A percentile compares a stretch with the other conserved stretches of the same genome.
Conservation (phyloP, 306 rosid genomes). For the Biancaea sappan region DNA sequence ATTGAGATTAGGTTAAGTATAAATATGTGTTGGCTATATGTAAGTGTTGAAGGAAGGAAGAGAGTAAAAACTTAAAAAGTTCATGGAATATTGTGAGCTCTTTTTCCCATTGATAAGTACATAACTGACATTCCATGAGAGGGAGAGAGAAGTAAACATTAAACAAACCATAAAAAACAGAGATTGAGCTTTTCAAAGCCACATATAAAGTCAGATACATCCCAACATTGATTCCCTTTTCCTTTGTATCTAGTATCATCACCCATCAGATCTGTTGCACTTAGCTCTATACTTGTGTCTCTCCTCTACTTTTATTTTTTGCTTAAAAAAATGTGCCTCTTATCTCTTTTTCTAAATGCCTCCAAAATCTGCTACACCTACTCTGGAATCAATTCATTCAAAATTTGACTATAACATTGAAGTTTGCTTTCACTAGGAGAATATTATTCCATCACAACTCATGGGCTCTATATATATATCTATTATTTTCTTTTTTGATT, state of each 20-base stretch:
- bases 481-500: conserved; percentile 50
- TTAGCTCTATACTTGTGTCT: conserved; percentile 42
- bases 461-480: conserved; percentile 39
- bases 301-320: conserved; percentile 38
- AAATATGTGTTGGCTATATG: conserved; percentile 38
- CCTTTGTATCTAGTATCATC: conserved; percentile 56
- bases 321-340: conserved; percentile 20
- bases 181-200: conserved; percentile 50
- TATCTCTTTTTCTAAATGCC: conserved; percentile 41
- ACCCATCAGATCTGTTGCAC: conserved; percentile 50
- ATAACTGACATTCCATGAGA: conserved; percentile 64
- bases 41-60: conserved; percentile 41
- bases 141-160: conserved; percentile 46
- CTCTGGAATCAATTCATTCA: conserved; percentile 66
- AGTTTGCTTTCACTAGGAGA: conserved; percentile 32
- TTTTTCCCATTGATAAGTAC: conserved; percentile 54
- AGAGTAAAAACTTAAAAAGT: conserved; percentile 43
- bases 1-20: conserved; percentile 21
- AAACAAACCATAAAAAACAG: conserved; percentile 37
- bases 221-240: conserved; percentile 89
- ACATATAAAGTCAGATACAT: conserved; percentile 64
- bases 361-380: conserved; percentile 82
- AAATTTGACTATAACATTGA: conserved; percentile 37
- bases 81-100: conserved; percentile 62
- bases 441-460: conserved; percentile 47